These are phyloP conservation scores for Cornus florida DNA, from an alignment of 148 eudicot genomes.

Conservation along the genomic window DNA sequence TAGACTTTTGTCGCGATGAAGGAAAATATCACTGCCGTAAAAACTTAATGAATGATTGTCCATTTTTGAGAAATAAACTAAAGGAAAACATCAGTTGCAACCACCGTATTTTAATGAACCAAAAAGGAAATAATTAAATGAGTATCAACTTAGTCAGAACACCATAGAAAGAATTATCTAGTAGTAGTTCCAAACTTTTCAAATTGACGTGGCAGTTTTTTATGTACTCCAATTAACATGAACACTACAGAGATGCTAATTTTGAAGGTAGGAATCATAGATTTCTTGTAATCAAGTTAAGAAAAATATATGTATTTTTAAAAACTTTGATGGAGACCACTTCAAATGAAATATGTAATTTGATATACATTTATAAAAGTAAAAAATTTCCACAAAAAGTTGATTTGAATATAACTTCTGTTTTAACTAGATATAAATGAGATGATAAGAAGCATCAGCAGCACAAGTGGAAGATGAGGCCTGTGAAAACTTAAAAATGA, in stretches of 20 bases:
- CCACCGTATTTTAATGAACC: background rate
- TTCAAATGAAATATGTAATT: too few species aligned
- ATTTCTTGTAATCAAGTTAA: too few species aligned
- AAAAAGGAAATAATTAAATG: background rate
- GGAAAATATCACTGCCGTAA: conserved; percentile 76
- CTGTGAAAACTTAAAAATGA: too few species aligned
- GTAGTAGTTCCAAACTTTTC: background rate
- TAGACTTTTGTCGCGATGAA: conserved; percentile 74
- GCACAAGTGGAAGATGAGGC: too few species aligned
- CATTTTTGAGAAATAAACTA: conserved; percentile 12
- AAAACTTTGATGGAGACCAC: too few species aligned
- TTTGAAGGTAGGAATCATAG: background rate
- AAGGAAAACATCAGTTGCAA: background rate
- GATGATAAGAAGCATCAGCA: too few species aligned
- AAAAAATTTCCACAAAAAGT: too few species aligned
- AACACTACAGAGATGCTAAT: background rate
- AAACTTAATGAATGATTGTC: conserved; percentile 26
- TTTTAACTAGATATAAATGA: too few species aligned
- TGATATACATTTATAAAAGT: too few species aligned
- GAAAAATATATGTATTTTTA: too few species aligned
- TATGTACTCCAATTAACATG: background rate
- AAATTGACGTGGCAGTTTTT: background rate
- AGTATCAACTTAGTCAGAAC: background rate
- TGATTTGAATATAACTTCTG: too few species aligned
- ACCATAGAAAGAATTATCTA: background rate